Base-by-base conservation (phyloP, 306 rosid genomes). In the Pachyrhizus erosus region DNA sequence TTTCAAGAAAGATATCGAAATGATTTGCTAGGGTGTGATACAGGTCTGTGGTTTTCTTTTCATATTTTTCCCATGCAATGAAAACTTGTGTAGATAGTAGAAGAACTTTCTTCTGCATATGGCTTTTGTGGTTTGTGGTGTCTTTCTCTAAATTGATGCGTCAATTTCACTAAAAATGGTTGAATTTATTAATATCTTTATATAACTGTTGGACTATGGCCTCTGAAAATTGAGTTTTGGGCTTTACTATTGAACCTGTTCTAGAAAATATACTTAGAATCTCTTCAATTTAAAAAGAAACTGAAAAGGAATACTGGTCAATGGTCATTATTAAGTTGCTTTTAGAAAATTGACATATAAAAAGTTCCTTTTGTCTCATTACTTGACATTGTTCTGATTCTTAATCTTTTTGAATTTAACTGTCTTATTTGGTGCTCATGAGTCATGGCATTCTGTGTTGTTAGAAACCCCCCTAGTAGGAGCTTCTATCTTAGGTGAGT, bases 191-290 rank as follows among this genome's bases (percentile, higher is more conserved):
- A 7, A 51, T 65, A 39, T 52, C 61, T 40, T 40, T 74, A 20
- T 55, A 37, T 65, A 27, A 40, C 18, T 55, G 23, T 11, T 7
- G 52, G 45, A 26, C 31, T 82, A 5, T 13, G 69, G 68, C 80
- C 79, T 31, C 7, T 4, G 27, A 37, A 70, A 70, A 62, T 73
- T 62, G 17, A 37, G 23, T 79, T 52, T 43, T 79, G 70, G 7
- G 61, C 37, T n/a, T 11, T 64, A 33, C 34, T 73, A 49, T 71
- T 73, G 43, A 51, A 39, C 51, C 8, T 73, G 49, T 23, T 54
- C 5, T 64, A 55, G 81, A 67, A 55, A 62, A 49, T 20, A n/a
- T 46, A 31, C 17, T 67, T 20, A 31, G 71, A 43, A 83, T 34
- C 61, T 61, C 43, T 71, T 77, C 54, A 60, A 46, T 75, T 37